A percentile compares a stretch with the other conserved stretches of the same genome.
phyloP scores from a whole-genome alignment of 2,329 filamentous ascomycete genomes.

The Sclerotinia sclerotiorum region DNA sequence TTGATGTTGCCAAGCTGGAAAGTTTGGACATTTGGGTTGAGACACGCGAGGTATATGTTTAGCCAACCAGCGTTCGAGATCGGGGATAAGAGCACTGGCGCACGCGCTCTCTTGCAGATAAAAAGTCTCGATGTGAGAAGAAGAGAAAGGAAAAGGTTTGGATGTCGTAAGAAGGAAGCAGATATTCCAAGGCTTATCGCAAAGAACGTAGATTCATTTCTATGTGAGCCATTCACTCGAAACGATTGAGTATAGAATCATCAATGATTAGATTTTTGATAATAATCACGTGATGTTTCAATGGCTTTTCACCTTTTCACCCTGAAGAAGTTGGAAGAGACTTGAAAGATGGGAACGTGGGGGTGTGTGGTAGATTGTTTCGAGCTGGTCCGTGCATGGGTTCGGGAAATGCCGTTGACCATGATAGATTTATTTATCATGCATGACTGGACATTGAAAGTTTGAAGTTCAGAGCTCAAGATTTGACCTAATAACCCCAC shows the following conservation, averaged over 20 bases:
- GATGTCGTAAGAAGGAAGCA: background rate
- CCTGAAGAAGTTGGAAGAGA: background rate
- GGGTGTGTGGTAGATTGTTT: background rate
- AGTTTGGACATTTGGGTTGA: constrained; percentile 30
- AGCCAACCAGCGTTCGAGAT: constrained; percentile 19
- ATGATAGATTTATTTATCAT: background rate
- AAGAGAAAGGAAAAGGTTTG: background rate
- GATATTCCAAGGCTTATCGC: background rate
- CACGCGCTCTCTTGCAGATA: constrained; percentile 21
- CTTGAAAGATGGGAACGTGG: background rate
- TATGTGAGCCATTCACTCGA: background rate
- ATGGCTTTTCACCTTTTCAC: background rate
- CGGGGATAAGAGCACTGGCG: constrained; percentile 13
- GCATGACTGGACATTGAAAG: background rate
- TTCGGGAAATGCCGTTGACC: constrained; percentile 8
- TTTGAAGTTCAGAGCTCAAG: background rate
- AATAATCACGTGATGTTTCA: background rate
- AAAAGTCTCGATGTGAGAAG: background rate
- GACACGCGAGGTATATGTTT: constrained; percentile 17
- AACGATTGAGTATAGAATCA: no score
- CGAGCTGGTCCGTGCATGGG: background rate
- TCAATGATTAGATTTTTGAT: no score
- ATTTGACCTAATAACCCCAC: background rate
- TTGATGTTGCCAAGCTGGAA: constrained; percentile 36
- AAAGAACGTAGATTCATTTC: background rate